phyloP scores from a whole-genome alignment of 805 yeast species.

The Jamesozyma spencerorum region DNA sequence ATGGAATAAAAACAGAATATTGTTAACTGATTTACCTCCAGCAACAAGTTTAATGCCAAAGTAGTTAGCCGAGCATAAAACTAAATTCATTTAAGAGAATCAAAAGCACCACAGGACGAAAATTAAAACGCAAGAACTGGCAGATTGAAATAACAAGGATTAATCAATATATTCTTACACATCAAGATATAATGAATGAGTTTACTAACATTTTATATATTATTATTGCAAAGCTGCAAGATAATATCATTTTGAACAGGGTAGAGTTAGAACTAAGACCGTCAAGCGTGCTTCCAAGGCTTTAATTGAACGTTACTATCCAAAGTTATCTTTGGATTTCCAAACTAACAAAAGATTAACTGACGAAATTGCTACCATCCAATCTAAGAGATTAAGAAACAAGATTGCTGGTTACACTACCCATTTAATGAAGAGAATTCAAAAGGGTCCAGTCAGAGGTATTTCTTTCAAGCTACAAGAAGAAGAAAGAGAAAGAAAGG shows the following conservation, averaged over 20 bases:
- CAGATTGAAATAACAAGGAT: no score
- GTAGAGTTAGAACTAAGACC: constrained; percentile 99
- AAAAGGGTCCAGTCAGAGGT: constrained; percentile 99
- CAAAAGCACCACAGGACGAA: no score
- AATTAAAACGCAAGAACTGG: no score
- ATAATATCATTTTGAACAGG: constrained; percentile 38
- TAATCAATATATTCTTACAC: no score
- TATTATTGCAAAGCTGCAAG: neutral
- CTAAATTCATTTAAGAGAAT: no score
- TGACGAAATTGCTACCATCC: constrained; percentile 96
- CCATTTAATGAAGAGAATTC: constrained; percentile 99
- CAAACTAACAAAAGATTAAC: constrained; percentile 99
- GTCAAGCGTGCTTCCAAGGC: constrained; percentile 99
- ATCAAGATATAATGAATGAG: neutral
- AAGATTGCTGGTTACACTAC: constrained; percentile 99
- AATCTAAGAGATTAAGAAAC: constrained; percentile 99
- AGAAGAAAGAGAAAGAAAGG: constrained; percentile 99
- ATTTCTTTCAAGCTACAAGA: constrained; percentile 99
- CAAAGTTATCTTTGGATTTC: constrained; percentile 98
- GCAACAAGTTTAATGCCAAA: no score
- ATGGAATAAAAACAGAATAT: neutral
- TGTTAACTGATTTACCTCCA: no score
- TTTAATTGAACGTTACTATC: constrained; percentile 98
- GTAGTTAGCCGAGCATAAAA: no score
- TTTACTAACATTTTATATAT: constrained; percentile 1